Evolutionary conservation across 495 filamentous ascomycete genomes (phyloP), one percentile per base, ranked within the genome.

Genomic region (Jackrogersella multiformis): DNA sequence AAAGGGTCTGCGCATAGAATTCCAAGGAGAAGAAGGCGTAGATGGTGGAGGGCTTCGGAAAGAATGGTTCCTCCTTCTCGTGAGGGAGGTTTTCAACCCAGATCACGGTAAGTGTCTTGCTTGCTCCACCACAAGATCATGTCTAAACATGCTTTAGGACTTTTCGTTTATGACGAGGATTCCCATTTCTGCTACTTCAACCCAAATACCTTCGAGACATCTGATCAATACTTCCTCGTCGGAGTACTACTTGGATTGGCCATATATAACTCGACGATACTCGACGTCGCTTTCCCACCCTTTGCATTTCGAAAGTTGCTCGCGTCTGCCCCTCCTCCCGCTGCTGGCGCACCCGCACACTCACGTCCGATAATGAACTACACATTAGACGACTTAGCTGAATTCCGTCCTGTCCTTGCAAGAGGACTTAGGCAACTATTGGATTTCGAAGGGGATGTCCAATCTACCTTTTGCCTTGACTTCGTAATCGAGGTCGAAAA

Each of bases 181-280:
- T 96, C 94, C 4, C 84, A 87, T 34, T 93, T 91, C 71, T 97
- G 94, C 76, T 98, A 98, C 76, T 98, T 98, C 81, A 98, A 97
- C 73, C 91, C 94, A 1, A 85, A 89, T 71, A 92, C 91, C 39
- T 92, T 97, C 69, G 94, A 98, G 74, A 93, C 92, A 0, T 94
- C 94, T 6, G 92, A 97, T 72, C 94, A 97, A 66, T 98, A 91
- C 74, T 96, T 94, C 71, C 81, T 98, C 42, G 92, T 98, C 45
- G 94, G 94, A 21, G 92, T 93, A 35, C 78, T 97, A 28, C 85
- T 97, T 23, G 94, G 94, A 2, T 84, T 98, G 21, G 94, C 94
- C 16, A 97, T 98, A 69, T 97, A 98, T 81, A 97, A 98, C 77
- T 96, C 92, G 1, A 98, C 92, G 1, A 97, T 98, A 69, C 83